Conservation (phyloP, 2,329 filamentous ascomycete species). For the Phoma sp. region DNA sequence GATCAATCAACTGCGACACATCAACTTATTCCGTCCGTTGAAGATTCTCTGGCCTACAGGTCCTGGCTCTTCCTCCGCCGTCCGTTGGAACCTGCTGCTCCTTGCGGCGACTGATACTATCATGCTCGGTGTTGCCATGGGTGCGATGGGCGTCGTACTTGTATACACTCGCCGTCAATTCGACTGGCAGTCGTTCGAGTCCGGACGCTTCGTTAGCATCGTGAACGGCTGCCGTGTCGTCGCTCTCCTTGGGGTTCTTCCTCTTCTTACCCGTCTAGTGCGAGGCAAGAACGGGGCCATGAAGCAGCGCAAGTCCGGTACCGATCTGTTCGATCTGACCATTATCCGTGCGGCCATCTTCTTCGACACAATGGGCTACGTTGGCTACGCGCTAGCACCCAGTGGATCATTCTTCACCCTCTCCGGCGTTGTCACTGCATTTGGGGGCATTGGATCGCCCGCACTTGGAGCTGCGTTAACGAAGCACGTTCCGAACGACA, state of each 20-base stretch:
- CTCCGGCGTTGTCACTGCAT: constrained; percentile 74
- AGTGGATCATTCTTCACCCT: constrained; percentile 70
- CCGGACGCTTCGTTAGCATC: constrained; percentile 80
- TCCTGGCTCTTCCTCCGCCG: constrained; percentile 62
- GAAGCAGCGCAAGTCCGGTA: constrained; percentile 63
- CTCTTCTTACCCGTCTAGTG: constrained; percentile 77
- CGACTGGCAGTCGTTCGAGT: constrained; percentile 81
- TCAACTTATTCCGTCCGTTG: constrained; percentile 79
- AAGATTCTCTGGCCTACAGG: constrained; percentile 78
- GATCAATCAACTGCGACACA: constrained; percentile 53
- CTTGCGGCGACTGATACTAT: constrained; percentile 82
- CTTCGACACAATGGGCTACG: constrained; percentile 77
- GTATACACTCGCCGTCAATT: constrained; percentile 85
- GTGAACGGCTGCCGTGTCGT: constrained; percentile 79
- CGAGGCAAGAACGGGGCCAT: constrained; percentile 60
- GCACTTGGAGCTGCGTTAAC: constrained; percentile 85
- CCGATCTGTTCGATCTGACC: constrained; percentile 78
- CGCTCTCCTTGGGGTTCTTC: constrained; percentile 77
- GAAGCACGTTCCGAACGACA: constrained; percentile 86
- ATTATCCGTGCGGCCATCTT: constrained; percentile 77
- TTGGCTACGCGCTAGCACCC: constrained; percentile 75
- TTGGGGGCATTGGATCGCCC: constrained; percentile 86
- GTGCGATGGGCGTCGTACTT: constrained; percentile 79
- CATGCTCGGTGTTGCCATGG: constrained; percentile 82
- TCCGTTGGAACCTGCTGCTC: constrained; percentile 83